Evolutionary conservation across 331 rosid genomes (phyloP), one percentile per base, ranked within the genome.

Genomic region (Quercus phellos): DNA sequence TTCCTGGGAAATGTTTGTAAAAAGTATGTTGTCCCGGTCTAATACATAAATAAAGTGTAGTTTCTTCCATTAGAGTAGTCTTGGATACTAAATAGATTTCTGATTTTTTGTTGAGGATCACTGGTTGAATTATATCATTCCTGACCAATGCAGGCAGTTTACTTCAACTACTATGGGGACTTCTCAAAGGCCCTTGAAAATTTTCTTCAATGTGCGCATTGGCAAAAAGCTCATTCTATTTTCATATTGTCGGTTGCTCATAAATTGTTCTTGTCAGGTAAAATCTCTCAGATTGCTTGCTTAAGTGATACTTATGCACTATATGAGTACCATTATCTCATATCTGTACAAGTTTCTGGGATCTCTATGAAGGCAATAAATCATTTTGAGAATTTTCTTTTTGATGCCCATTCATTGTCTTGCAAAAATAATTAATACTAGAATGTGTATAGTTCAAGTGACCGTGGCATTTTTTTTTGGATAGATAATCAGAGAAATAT

Each of bases 141-240:
- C 79, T 73, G 51, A 55, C 9, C 70, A 77, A 78, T 78, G 88
- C 96, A 94, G 99, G 99, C 98, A 72, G 86, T 90, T 68, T 94
- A 92, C 88, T 86, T 77, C 85, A 88, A 79, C 78, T 94, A 92
- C 77, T 72, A 80, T 66, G 91, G 97, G 83, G 88, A 92, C 74
- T 91, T 80, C 73, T 70, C 91, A 10, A 84, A 87, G 79, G 91
- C 99, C 42, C 96, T 94, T 55, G 98, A 94, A 80, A 90, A 92
- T 80, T 92, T 85, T 80, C 92, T 92, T 43, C 82, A 88, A 81
- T 94, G 96, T 86, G 91, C 87, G 77, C 87, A 92, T 82, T 94
- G 98, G 98, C 95, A 86, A 84, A 94, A 84, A 87, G 98, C 99
- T 54, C 99, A 94, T 77, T 78, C 97, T 55, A 85, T 88, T 60